A percentile compares a stretch with the other conserved stretches of the same genome.
These are phyloP conservation scores for Plasmodium adleri DNA, from an alignment of 169 alveolate species.

Conservation along the genomic window DNA sequence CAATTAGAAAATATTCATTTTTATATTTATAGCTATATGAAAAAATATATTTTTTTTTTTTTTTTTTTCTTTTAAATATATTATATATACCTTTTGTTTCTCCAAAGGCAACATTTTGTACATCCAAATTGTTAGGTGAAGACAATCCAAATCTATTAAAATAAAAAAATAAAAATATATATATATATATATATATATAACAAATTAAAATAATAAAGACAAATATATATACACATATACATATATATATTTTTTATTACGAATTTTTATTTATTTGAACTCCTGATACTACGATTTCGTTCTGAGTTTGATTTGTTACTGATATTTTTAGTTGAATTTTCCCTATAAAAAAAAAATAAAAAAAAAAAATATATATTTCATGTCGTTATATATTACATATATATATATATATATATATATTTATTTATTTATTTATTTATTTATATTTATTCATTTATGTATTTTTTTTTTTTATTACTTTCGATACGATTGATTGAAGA, in stretches of 20 bases:
- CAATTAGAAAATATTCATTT: background rate
- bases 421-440: too few relatives aligned
- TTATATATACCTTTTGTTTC: constrained; percentile 51
- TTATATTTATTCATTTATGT: too few relatives aligned
- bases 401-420: too few relatives aligned
- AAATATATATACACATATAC: background rate
- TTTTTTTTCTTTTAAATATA: background rate
- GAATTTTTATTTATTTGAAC: constrained; percentile 75
- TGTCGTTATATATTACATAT: too few relatives aligned
- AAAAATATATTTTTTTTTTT: too few relatives aligned
- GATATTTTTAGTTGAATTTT: constrained; percentile 54
- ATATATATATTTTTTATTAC: constrained; percentile 1
- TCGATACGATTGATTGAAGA: constrained; percentile 66
- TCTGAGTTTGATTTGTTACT: constrained; percentile 48
- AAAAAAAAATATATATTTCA: background rate
- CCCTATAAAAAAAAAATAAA: constrained; percentile 9
- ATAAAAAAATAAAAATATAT: background rate
- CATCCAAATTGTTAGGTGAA: constrained; percentile 45
- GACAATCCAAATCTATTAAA: constrained; percentile 56
- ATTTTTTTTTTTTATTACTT: background rate
- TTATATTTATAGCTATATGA: too few relatives aligned
- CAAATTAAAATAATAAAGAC: background rate
- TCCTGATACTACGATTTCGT: constrained; percentile 51
- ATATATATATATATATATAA: background rate
- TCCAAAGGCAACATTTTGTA: constrained; percentile 48